phyloP scores from a whole-genome alignment of 1,139 yeast species.

The Zygosaccharomyces pseudobailii region DNA sequence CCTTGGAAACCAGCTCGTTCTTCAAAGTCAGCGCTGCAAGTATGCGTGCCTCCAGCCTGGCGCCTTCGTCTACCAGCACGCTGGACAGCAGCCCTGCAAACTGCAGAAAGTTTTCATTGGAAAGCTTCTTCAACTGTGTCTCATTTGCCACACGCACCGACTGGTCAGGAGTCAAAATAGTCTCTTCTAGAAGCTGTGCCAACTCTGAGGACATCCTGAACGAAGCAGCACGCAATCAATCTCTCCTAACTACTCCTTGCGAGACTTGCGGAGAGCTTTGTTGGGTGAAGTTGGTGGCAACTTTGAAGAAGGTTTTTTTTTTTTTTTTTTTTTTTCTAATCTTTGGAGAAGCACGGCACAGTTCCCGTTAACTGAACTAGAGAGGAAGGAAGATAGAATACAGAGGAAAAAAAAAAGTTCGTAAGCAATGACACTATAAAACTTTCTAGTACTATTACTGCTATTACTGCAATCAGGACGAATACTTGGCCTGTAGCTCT shows the following conservation, averaged over 20 bases:
- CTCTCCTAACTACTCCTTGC: not conserved
- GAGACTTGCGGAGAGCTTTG: not conserved
- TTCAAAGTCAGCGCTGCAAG: conserved; percentile 86
- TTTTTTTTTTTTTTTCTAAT: not conserved
- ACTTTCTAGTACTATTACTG: not conserved
- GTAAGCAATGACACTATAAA: not conserved
- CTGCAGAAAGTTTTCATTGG: conserved; percentile 69
- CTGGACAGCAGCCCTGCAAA: conserved; percentile 68
- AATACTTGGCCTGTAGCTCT: conserved; percentile 54
- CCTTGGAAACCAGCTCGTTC: conserved; percentile 83
- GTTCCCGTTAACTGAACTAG: no score
- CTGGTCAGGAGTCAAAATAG: conserved; percentile 62
- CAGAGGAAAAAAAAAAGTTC: not conserved
- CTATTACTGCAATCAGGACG: not conserved
- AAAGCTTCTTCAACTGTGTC: conserved; percentile 65
- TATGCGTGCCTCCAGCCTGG: conserved; percentile 79
- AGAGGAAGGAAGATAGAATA: no score
- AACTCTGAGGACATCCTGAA: conserved; percentile 45
- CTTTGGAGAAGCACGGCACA: not conserved
- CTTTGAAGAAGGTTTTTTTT: not conserved
- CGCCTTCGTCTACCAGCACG: conserved; percentile 62
- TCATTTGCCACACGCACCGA: conserved; percentile 76
- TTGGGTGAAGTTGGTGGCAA: not conserved
- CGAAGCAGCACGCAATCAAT: not conserved
- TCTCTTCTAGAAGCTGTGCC: conserved; percentile 70